Evolutionary conservation across 805 yeast genomes (phyloP).

Genomic region (Wickerhamomyces hampshirensis): DNA sequence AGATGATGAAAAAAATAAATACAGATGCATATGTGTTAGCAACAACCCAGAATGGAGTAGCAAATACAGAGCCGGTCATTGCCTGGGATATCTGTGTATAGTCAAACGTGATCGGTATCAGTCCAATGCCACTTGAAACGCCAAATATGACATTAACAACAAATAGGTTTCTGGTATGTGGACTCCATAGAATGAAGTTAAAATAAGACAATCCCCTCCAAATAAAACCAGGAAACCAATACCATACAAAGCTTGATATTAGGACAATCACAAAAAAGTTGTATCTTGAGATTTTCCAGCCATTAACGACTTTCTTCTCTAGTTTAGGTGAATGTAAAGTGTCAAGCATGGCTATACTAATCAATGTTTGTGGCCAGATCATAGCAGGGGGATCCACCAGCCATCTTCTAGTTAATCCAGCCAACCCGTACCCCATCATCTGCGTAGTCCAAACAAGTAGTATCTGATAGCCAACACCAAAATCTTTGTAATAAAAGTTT

Average conservation of each 20-base stretch:
- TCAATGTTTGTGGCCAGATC: constrained; percentile 61
- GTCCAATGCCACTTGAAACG: constrained; percentile 48
- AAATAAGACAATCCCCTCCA: constrained; percentile 58
- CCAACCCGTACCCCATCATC: constrained; percentile 61
- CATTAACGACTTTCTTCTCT: constrained; percentile 35
- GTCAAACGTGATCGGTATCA: constrained; percentile 51
- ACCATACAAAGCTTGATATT: constrained; percentile 45
- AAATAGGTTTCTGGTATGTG: constrained; percentile 41
- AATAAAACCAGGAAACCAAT: constrained; percentile 64
- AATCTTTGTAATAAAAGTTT: constrained; percentile 39
- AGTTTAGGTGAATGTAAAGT: constrained; percentile 37
- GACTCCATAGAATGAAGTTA: constrained; percentile 36
- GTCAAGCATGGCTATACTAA: constrained; percentile 52
- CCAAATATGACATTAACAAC: constrained; percentile 62
- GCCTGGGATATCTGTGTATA: constrained; percentile 47
- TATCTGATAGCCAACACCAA: constrained; percentile 44
- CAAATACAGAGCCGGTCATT: constrained; percentile 52
- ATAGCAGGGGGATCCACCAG: constrained; percentile 57
- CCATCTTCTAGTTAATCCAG: constrained; percentile 54
- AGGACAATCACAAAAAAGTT: constrained; percentile 42
- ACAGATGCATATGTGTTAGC: constrained; percentile 39
- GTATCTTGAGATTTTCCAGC: constrained; percentile 54
- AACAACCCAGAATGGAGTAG: constrained; percentile 43
- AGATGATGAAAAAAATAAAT: constrained; percentile 45
- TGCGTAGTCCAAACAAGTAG: constrained; percentile 53